Base-by-base conservation (phyloP, 352 stramenopile species). In the Bremia lactucae region DNA sequence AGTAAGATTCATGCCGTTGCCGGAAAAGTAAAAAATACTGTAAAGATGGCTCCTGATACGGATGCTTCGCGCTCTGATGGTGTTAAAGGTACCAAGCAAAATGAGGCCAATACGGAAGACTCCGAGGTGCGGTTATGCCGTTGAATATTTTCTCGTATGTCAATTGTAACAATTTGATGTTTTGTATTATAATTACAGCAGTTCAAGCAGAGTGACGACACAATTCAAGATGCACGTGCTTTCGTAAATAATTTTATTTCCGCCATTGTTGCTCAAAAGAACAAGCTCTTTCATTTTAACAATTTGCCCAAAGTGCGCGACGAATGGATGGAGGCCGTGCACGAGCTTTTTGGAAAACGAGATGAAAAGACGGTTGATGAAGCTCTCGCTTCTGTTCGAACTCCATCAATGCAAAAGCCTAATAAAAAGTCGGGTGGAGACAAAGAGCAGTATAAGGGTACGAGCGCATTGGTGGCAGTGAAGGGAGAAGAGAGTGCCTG, bases 401-500 rank as follows among this genome's bases (percentile, higher is more conserved):
- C 72, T 1, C 70, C 66, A 1, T 72, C 54, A 4, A 55, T 62
- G 36, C 41, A 64, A 24, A 62, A 50, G 21, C 13, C 47, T 6
- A 80, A 72, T 49, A 68, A 72, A 24, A 22, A 55, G 1, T 50
- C 49, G 10, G 43, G 36, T 4, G 63, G 68, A 0, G 57, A 59
- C 2, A 65, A 80, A 23, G 72, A 82, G 36, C 68, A 76, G 44
- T 89, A 89, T 55, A 84, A 62, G 11, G 79, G 79, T 2, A 71
- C 71, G 15, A 86, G 70, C 24, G 79, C 79, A 16, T 60, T 91
- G 43, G 79, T 91, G 7, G 58, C 75, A 18, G 83, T 98, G 22
- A 96, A 97, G 66, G 86, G 96, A 42, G 74, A 95, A 36, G 82
- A 96, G 19, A 95, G 78, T 37, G 87, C 92, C 13, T 98, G 90